Conservation (phyloP, 345 rosid species). For the Aquilaria sinensis region DNA sequence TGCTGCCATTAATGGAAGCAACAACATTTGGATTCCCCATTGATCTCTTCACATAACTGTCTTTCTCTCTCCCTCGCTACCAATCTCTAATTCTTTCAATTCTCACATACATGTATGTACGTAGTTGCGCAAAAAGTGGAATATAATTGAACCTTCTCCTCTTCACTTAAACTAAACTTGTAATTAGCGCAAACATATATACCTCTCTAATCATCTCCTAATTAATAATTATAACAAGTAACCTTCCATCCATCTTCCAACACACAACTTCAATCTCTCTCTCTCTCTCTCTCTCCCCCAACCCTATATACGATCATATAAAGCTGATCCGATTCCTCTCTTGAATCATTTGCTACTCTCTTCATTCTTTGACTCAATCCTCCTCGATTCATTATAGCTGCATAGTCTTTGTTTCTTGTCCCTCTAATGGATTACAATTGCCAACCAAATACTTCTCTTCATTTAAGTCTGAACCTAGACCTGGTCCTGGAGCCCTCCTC, state of each 20-base stretch:
- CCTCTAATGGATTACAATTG: conserved; percentile 54
- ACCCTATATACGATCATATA: not conserved
- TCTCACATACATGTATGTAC: conserved; percentile 4
- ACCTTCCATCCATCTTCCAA: conserved; percentile 3
- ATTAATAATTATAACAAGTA: not conserved
- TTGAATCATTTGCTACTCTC: conserved; percentile 14
- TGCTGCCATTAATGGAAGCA: conserved; percentile 82
- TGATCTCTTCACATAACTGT: conserved; percentile 55
- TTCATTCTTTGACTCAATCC: not conserved
- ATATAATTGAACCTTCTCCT: conserved; percentile 12
- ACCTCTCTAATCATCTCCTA: not conserved
- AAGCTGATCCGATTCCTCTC: not conserved
- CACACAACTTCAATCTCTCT: not conserved
- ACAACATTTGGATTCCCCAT: conserved; percentile 71
- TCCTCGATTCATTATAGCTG: not conserved
- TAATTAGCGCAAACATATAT: not conserved
- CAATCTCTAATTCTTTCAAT: conserved; percentile 14
- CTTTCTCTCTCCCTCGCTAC: conserved; percentile 29
- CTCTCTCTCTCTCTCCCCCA: not conserved
- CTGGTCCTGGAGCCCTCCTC: conserved; percentile 54
- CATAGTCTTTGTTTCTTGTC: not conserved
- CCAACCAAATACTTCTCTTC: conserved; percentile 66
- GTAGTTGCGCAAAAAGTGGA: conserved; percentile 34
- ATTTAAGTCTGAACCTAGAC: conserved; percentile 56
- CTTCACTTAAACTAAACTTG: too few relatives aligned